phyloP scores from a whole-genome alignment of 306 rosid species.

The Oemleria cerasiformis region DNA sequence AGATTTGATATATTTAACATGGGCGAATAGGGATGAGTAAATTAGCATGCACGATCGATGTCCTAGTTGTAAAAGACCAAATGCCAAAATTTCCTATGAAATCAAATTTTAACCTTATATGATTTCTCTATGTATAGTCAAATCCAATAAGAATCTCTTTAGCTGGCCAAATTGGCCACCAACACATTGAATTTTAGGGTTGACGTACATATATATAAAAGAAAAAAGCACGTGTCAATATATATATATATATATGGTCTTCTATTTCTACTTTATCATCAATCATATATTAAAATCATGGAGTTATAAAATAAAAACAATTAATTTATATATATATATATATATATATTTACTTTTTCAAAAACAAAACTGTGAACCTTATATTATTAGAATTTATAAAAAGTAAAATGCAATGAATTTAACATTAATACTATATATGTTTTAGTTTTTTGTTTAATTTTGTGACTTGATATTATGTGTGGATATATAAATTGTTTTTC shows the following conservation, averaged over 20 bases:
- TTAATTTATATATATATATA: too few species aligned
- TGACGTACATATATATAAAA: slow-evolving; percentile 56
- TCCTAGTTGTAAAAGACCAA: slow-evolving; percentile 23
- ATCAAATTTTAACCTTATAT: slow-evolving; percentile 13
- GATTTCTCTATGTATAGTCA: slow-evolving; percentile 53
- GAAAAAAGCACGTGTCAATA: too few species aligned
- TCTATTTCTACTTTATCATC: too few species aligned
- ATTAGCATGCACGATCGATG: background rate
- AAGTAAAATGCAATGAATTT: background rate
- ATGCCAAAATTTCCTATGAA: slow-evolving; percentile 24
- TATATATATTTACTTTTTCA: too few species aligned
- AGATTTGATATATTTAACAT: too few species aligned
- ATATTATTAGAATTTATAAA: too few species aligned
- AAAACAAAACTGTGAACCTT: too few species aligned
- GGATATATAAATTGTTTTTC: too few species aligned
- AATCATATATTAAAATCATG: too few species aligned
- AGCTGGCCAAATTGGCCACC: slow-evolving; percentile 62
- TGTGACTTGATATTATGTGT: background rate
- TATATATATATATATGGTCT: too few species aligned
- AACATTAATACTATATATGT: background rate
- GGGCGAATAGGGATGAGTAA: background rate
- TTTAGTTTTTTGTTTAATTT: too few species aligned
- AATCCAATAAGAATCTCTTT: slow-evolving; percentile 55
- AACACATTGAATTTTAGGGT: slow-evolving; percentile 40
- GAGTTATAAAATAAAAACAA: too few species aligned